These are phyloP conservation scores for Leccinum longicurvipes DNA, from an alignment of 768 basidiomycete genomes.

Conservation along the genomic window DNA sequence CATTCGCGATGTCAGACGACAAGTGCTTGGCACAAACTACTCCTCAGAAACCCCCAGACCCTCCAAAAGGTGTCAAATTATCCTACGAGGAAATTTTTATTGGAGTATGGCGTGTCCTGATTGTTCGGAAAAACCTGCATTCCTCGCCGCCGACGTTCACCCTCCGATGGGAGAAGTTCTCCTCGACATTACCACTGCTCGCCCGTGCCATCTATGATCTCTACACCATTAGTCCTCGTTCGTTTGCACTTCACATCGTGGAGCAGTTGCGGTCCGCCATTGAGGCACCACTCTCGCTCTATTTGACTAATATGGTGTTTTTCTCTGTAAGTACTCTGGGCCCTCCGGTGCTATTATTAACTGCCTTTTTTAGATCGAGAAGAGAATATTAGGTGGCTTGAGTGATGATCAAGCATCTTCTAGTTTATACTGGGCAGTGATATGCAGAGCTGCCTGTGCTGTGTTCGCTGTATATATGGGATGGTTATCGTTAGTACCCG, in stretches of 20 bases:
- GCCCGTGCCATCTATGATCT: conserved; percentile 18
- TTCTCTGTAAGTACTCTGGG: conserved; percentile 12
- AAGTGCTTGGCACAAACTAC: no score
- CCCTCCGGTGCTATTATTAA: neutral
- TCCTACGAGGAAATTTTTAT: conserved; percentile 13
- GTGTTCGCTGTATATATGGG: conserved; percentile 10
- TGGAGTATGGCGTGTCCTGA: conserved; percentile 26
- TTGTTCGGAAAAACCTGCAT: conserved; percentile 10
- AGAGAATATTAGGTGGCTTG: conserved; percentile 5
- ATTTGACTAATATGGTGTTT: conserved; percentile 23
- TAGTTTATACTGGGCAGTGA: conserved; percentile 12
- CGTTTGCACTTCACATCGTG: conserved; percentile 11
- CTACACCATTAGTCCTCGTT: conserved; percentile 18
- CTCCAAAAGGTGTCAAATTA: no score
- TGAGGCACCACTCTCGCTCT: conserved; percentile 17
- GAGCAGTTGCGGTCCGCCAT: conserved; percentile 18
- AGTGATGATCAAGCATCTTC: neutral
- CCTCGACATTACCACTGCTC: conserved; percentile 1
- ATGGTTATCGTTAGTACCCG: conserved; percentile 17
- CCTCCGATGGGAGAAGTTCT: conserved; percentile 9
- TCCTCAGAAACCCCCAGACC: no score
- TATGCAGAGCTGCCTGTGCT: conserved; percentile 15
- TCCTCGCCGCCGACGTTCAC: conserved; percentile 2
- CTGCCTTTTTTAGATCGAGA: conserved; percentile 18
- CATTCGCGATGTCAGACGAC: no score